A percentile compares a stretch with the other conserved stretches of the same genome.
These are phyloP conservation scores for Hermanozyma aechmeae DNA, from an alignment of 805 yeast species.

Conservation along the genomic window DNA sequence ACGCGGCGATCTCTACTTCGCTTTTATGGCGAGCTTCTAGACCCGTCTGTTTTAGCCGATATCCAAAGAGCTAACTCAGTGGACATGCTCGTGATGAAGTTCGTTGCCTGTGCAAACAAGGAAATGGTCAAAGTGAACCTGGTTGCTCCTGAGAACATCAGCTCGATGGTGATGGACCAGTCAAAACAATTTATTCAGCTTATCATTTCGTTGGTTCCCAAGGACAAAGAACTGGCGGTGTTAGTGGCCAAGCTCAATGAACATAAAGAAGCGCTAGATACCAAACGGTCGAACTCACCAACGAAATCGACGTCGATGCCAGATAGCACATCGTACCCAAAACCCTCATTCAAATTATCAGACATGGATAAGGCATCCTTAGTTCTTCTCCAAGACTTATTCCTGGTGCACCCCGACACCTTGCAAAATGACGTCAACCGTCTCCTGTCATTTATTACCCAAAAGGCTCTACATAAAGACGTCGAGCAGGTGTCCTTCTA, in stretches of 20 bases:
- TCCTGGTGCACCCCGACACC: conserved; percentile 36
- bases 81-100: conserved; percentile 42
- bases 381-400: conserved; percentile 37
- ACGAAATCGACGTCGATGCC: neutral
- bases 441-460: conserved; percentile 31
- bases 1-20: conserved; percentile 52
- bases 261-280: conserved; percentile 28
- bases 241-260: conserved; percentile 35
- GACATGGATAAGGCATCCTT: conserved; percentile 45
- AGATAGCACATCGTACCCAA: conserved; percentile 13
- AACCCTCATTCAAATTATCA: conserved; percentile 43
- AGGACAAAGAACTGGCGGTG: conserved; percentile 27
- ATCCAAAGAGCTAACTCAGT: conserved; percentile 21
- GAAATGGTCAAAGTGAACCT: conserved; percentile 37
- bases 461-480: conserved; percentile 29
- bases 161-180: conserved; percentile 25
- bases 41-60: conserved; percentile 32
- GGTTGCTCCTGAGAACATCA: conserved; percentile 18
- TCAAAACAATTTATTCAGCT: conserved; percentile 27
- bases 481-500: conserved; percentile 22
- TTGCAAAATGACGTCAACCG: conserved; percentile 47
- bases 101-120: conserved; percentile 43
- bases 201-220: conserved; percentile 25
- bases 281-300: conserved; percentile 6
- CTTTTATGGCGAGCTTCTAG: conserved; percentile 51